Evolutionary conservation across 2,329 filamentous ascomycete genomes (phyloP).

Genomic region (Domatiomyces catenatus): DNA sequence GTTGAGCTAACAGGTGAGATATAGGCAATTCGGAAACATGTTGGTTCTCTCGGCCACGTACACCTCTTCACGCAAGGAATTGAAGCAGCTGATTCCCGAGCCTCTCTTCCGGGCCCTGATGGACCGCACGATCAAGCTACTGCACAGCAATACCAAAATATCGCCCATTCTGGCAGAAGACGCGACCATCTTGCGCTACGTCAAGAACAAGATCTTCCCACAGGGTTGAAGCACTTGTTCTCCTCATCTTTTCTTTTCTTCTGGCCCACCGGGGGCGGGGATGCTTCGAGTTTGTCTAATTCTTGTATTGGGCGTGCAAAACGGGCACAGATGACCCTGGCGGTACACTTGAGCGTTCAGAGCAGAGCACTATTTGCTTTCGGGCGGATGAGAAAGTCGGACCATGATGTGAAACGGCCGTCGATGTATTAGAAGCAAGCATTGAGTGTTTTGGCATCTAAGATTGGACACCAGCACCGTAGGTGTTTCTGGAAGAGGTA

Average conservation of each 20-base stretch:
- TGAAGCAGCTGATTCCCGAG: conserved; percentile 43
- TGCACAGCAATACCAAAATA: conserved; percentile 53
- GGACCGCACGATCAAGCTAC: conserved; percentile 58
- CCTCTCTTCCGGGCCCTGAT: conserved; percentile 47
- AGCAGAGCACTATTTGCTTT: background rate
- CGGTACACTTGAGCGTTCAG: background rate
- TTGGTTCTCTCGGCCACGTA: conserved; percentile 75
- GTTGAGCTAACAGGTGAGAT: conserved; percentile 16
- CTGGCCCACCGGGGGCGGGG: no score
- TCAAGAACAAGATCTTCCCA: conserved; percentile 29
- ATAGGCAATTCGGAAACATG: conserved; percentile 90
- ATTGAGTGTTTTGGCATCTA: background rate
- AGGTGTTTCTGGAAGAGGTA: background rate
- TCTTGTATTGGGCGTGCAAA: background rate
- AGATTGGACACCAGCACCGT: no score
- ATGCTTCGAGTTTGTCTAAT: background rate
- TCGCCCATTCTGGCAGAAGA: conserved; percentile 63
- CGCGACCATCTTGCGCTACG: conserved; percentile 52
- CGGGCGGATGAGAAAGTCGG: background rate
- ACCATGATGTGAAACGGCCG: background rate
- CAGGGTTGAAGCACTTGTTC: background rate
- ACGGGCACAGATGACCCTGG: background rate
- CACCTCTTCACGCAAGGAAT: conserved; percentile 40
- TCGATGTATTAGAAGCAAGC: background rate
- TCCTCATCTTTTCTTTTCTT: background rate